Evolutionary conservation across 2,329 filamentous ascomycete species (phyloP).

Genomic region (Coniella vitis): DNA sequence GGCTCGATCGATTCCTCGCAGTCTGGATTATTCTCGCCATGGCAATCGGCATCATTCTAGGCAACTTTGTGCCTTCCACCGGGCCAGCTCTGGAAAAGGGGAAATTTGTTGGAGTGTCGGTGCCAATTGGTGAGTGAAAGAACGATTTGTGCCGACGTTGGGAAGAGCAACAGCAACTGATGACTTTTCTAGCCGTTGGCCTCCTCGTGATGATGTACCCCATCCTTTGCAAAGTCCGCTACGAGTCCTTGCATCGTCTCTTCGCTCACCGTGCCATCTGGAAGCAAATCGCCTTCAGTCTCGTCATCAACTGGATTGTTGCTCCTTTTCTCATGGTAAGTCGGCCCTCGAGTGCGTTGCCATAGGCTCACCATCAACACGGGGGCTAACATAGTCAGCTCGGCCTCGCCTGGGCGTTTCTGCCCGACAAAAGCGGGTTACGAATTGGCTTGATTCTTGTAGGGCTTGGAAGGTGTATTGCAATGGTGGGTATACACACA

Average conservation of each 20-base stretch:
- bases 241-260: conserved; percentile 64
- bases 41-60: conserved; percentile 65
- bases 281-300: conserved; percentile 71
- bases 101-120: conserved; percentile 50
- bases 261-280: conserved; percentile 58
- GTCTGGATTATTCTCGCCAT: conserved; percentile 76
- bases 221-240: conserved; percentile 80
- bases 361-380: background rate
- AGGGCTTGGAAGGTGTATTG: conserved; percentile 78
- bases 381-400: conserved; percentile 34
- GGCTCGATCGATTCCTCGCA: conserved; percentile 57
- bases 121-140: conserved; percentile 31
- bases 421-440: conserved; percentile 51
- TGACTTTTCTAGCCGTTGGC: conserved; percentile 48
- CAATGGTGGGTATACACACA: conserved; percentile 66
- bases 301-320: conserved; percentile 76
- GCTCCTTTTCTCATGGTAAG: conserved; percentile 75
- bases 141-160: no score
- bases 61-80: conserved; percentile 63
- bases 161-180: no score
- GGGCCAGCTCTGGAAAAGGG: conserved; percentile 60
- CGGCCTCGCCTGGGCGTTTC: conserved; percentile 60
- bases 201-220: conserved; percentile 92
- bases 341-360: background rate
- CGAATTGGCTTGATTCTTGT: conserved; percentile 71